Conservation (phyloP, 495 filamentous ascomycete genomes). For the Platismatia glauca region DNA sequence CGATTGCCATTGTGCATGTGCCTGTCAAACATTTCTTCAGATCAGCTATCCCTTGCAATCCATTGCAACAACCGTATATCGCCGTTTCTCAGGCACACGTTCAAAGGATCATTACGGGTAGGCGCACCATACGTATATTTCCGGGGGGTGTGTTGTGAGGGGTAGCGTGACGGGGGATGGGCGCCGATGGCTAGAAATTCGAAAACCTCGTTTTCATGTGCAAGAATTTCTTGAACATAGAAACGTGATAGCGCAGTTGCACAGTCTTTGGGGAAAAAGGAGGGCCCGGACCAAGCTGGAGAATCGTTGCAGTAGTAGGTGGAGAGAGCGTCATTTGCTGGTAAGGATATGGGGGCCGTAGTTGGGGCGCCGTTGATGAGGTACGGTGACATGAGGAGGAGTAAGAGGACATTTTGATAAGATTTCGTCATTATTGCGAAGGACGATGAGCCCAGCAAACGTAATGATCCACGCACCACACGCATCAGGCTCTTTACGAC, state of each 20-base stretch:
- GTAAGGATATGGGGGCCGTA: background rate
- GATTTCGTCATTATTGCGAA: background rate
- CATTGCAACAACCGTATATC: background rate
- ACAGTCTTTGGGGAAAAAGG: background rate
- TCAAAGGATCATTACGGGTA: background rate
- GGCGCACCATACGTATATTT: conserved; percentile 3
- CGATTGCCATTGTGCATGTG: conserved; percentile 10
- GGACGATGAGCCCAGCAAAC: background rate
- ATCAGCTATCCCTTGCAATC: background rate
- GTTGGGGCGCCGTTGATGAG: background rate
- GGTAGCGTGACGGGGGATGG: background rate
- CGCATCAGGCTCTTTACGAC: background rate
- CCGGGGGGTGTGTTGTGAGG: background rate
- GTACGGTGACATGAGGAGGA: background rate
- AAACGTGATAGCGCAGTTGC: background rate
- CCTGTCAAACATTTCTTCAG: background rate
- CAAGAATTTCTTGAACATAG: background rate
- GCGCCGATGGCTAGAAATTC: background rate
- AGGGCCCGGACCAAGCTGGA: background rate
- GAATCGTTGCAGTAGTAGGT: conserved; percentile 1
- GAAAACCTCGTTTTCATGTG: background rate
- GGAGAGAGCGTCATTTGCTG: background rate
- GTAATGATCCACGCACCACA: background rate
- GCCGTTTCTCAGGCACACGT: background rate
- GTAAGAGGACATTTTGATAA: background rate